A percentile compares a stretch with the other conserved stretches of the same genome.
Conservation (phyloP, 352 stramenopile genomes). For the Globisporangium abappressorium region DNA sequence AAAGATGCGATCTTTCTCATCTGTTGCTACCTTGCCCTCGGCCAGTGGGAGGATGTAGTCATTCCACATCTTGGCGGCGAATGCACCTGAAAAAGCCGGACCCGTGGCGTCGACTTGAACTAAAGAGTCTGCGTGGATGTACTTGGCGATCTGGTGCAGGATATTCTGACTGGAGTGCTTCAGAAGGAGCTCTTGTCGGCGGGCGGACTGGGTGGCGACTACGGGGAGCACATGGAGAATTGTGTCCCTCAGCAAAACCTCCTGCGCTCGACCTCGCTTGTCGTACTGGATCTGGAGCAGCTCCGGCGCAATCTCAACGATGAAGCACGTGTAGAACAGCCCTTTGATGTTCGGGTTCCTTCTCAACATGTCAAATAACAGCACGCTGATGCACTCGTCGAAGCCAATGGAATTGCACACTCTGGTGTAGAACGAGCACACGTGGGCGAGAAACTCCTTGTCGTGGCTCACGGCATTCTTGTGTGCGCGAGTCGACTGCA, state of each 20-base stretch:
- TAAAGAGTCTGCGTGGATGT: not conserved
- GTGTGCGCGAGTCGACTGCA: not conserved
- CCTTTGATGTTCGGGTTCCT: constrained; percentile 40
- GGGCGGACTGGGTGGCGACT: constrained; percentile 15
- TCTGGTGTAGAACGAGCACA: constrained; percentile 32
- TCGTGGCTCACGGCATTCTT: constrained; percentile 26
- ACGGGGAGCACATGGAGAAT: constrained; percentile 30
- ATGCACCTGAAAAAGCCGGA: not conserved
- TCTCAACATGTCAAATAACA: constrained; percentile 46
- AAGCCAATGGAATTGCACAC: constrained; percentile 29
- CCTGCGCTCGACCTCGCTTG: constrained; percentile 16
- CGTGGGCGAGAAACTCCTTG: constrained; percentile 40
- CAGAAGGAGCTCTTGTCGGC: not conserved
- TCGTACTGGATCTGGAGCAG: constrained; percentile 36
- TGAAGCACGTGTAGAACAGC: constrained; percentile 33
- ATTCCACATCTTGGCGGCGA: constrained; percentile 18
- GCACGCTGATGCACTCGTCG: constrained; percentile 26
- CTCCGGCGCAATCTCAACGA: constrained; percentile 34
- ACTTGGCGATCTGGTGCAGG: not conserved
- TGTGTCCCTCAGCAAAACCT: constrained; percentile 22
- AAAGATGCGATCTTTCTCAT: not conserved
- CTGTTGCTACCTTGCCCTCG: constrained; percentile 19
- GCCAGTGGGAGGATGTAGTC: constrained; percentile 33
- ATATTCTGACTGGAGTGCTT: not conserved
- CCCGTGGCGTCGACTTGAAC: not conserved